Evolutionary conservation across 1,139 yeast species (phyloP), one percentile per base, ranked within the genome.

Genomic region (Saccharomyces pastorianus): DNA sequence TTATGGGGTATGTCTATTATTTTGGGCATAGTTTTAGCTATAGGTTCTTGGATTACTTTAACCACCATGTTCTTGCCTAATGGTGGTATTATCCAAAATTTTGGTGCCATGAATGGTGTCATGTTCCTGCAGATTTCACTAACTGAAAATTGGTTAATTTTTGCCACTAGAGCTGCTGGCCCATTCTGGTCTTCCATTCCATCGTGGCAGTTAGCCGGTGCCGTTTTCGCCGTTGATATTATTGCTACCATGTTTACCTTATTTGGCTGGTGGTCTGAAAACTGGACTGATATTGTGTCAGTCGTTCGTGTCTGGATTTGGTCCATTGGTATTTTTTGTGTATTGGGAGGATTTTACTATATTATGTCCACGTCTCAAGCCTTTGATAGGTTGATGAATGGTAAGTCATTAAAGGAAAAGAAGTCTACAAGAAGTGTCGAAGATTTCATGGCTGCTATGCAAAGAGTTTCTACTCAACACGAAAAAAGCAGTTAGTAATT

Each of bases 191-290:
- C 91, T 59, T 86, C 95, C 52, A 70, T 78, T 61, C 96, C 96
- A 80, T 88, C 96, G 52, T 88, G 96, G 96, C 96, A 88, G 82
- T 84, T 88, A 77, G 72, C 91, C 69, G 95, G 95, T 81, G 96
- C 96, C 70, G 95, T 88, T 71, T 79, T 87, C 70, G 79, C 78
- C 73, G 96, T 88, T 72, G 96, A 88, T 77, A 76, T 88, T 79
- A 76, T 88, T 68, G 95, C 96, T 65, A 88, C 96, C 62, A 83
- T 88, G 84, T 88, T 88, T 83, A 78, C 88, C 69, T 78, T 89
- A 72, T 90, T 89, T 84, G 96, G 97, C 69, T 90, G 96, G 96
- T 85, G 95, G 90, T 88, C 96, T 68, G 95, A 88, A 78, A 90
- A 90, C 86, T 87, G 95, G 95, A 89, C 93, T 74, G 95, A 89